Percentiles rank a stretch among this genome's conserved stretches.
These are phyloP conservation scores for Bolboschoenus planiculmis DNA, from an alignment of 176 grass and related monocot genomes.

Conservation along the genomic window DNA sequence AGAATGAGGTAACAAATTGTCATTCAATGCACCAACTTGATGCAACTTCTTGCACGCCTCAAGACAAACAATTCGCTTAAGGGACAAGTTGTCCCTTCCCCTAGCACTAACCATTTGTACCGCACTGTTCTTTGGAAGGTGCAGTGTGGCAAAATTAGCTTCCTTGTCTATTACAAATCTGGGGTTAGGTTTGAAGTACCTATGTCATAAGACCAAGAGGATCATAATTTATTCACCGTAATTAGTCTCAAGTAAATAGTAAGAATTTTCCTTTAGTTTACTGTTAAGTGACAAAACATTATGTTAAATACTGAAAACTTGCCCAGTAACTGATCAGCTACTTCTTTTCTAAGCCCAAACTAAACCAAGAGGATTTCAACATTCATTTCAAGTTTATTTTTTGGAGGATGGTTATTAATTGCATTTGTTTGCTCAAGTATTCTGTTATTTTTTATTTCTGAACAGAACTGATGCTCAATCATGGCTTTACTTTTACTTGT, in stretches of 20 bases:
- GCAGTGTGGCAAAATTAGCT: constrained; percentile 32
- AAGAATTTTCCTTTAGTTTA: neutral
- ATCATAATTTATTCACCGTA: neutral
- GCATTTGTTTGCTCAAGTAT: neutral
- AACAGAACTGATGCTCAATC: neutral
- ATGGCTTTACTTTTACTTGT: neutral
- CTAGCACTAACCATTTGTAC: constrained; percentile 31
- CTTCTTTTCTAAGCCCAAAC: neutral
- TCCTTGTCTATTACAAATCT: constrained; percentile 51
- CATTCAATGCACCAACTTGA: constrained; percentile 49
- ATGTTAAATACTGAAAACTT: neutral
- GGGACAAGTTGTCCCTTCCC: constrained; percentile 20
- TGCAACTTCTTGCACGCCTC: constrained; percentile 62
- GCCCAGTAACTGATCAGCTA: neutral
- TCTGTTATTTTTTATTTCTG: neutral
- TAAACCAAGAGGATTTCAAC: neutral
- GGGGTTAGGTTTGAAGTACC: constrained; percentile 60
- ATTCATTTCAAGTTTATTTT: neutral
- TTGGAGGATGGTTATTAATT: neutral
- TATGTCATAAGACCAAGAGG: constrained; percentile 14
- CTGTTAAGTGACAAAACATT: neutral
- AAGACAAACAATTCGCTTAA: constrained; percentile 62
- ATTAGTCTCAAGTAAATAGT: neutral
- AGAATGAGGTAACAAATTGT: constrained; percentile 48
- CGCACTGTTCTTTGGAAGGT: constrained; percentile 67